These are phyloP conservation scores for Collybia nuda DNA, from an alignment of 768 basidiomycete species.

Conservation along the genomic window DNA sequence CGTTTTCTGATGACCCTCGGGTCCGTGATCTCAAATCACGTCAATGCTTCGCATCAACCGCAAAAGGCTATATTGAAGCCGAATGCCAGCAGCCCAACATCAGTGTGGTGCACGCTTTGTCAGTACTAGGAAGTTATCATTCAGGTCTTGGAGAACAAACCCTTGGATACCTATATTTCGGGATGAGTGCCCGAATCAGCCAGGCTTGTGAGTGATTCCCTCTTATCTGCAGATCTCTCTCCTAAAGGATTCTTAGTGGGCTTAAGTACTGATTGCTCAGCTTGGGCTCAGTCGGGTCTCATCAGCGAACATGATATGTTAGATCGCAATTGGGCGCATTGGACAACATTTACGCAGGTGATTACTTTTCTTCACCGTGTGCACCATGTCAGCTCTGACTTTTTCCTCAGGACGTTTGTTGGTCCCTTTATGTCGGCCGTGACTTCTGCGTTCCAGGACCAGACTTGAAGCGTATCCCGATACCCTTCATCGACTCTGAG, in stretches of 20 bases:
- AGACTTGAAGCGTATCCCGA: constrained; percentile 34
- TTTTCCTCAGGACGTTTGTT: constrained; percentile 53
- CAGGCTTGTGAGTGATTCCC: constrained; percentile 51
- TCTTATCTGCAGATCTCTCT: neutral
- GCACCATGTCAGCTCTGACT: neutral
- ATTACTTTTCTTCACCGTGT: neutral
- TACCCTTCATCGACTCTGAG: constrained; percentile 49
- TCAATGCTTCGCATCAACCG: constrained; percentile 38
- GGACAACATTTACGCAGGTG: constrained; percentile 58
- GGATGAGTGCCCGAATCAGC: constrained; percentile 57
- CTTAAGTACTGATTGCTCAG: constrained; percentile 53
- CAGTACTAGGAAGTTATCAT: constrained; percentile 42
- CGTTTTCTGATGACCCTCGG: constrained; percentile 43
- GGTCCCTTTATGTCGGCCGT: constrained; percentile 67
- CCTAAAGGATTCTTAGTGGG: constrained; percentile 40
- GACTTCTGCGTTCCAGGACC: constrained; percentile 50
- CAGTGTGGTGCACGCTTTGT: constrained; percentile 42
- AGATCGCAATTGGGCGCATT: constrained; percentile 61
- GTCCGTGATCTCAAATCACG: constrained; percentile 42
- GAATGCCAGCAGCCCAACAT: constrained; percentile 47
- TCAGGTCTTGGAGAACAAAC: constrained; percentile 48
- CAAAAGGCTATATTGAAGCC: constrained; percentile 45
- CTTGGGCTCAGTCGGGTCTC: constrained; percentile 52
- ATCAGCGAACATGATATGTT: constrained; percentile 52
- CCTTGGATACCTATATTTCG: constrained; percentile 47